A percentile compares a stretch with the other conserved stretches of the same genome.
Evolutionary conservation across 2,329 filamentous ascomycete genomes (phyloP).

Genomic region (Graphiopsis chlorocephala): DNA sequence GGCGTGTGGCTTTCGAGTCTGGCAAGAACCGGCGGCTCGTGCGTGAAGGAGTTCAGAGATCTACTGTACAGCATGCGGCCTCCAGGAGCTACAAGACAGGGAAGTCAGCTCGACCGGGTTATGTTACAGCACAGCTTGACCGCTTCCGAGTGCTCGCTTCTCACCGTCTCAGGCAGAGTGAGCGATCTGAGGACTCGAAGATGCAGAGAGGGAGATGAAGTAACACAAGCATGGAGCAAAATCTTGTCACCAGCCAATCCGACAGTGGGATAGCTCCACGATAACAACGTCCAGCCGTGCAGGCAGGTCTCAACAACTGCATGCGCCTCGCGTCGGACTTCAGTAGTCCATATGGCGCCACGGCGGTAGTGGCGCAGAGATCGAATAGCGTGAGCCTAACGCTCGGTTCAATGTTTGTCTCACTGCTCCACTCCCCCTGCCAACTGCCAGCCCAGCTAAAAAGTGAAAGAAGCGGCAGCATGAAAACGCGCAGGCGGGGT

Average conservation of each 20-base stretch:
- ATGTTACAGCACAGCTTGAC: neutral
- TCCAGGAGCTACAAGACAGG: neutral
- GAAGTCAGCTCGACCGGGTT: neutral
- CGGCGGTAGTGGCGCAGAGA: slow-evolving; percentile 10
- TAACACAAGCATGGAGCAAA: neutral
- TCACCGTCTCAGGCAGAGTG: neutral
- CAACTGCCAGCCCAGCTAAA: slow-evolving; percentile 5
- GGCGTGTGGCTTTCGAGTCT: neutral
- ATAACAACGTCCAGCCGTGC: neutral
- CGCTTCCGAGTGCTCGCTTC: neutral
- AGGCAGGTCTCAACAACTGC: slow-evolving; percentile 5
- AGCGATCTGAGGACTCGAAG: neutral
- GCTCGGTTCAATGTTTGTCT: slow-evolving; percentile 9
- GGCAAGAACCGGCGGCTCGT: slow-evolving; percentile 6
- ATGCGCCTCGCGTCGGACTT: neutral
- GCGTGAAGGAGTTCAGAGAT: neutral
- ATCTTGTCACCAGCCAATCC: neutral
- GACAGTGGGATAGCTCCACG: neutral
- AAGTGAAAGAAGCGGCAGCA: neutral
- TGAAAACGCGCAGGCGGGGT: slow-evolving; percentile 10
- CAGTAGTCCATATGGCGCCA: slow-evolving; percentile 7
- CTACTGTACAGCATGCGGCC: neutral
- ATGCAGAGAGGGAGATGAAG: neutral
- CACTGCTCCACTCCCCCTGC: slow-evolving; percentile 9
- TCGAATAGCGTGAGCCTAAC: slow-evolving; percentile 3